phyloP scores from a whole-genome alignment of 768 basidiomycete genomes.

The Agaricus bisporus region DNA sequence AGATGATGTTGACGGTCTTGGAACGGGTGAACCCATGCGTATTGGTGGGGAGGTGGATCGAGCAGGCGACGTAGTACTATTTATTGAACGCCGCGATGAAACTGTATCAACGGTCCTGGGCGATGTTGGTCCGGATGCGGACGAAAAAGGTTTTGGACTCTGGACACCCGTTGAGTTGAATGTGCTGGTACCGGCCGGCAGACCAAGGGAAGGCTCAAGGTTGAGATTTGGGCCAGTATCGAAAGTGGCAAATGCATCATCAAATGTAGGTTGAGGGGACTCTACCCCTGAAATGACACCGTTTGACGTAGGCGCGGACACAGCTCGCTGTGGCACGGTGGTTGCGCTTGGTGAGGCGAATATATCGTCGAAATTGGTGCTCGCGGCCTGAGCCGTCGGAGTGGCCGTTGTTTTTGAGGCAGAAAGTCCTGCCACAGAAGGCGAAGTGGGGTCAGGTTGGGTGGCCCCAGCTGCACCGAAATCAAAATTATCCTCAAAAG shows the following conservation, averaged over 20 bases:
- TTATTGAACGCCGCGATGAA: constrained; percentile 29
- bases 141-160: constrained; percentile 8
- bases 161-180: constrained; percentile 3
- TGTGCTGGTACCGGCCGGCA: constrained; percentile 4
- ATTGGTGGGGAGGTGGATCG: constrained; percentile 42
- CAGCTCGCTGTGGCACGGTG: constrained; percentile 1
- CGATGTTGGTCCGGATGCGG: constrained; percentile 12
- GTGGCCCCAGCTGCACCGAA: constrained; percentile 33
- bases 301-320: neutral
- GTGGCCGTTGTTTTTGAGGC: neutral
- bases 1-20: constrained; percentile 53
- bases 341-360: constrained; percentile 9
- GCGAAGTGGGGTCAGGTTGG: neutral
- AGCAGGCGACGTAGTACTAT: constrained; percentile 35
- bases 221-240: constrained; percentile 27
- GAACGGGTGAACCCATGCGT: constrained; percentile 51
- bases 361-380: constrained; percentile 14
- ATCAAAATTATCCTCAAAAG: constrained; percentile 55
- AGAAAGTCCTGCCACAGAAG: neutral
- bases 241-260: constrained; percentile 42
- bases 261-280: constrained; percentile 15
- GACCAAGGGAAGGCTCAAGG: constrained; percentile 15
- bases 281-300: neutral
- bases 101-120: constrained; percentile 27
- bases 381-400: constrained; percentile 14